Evolutionary conservation across 257 asterid species (phyloP).

Genomic region (Leonotis leonurus): DNA sequence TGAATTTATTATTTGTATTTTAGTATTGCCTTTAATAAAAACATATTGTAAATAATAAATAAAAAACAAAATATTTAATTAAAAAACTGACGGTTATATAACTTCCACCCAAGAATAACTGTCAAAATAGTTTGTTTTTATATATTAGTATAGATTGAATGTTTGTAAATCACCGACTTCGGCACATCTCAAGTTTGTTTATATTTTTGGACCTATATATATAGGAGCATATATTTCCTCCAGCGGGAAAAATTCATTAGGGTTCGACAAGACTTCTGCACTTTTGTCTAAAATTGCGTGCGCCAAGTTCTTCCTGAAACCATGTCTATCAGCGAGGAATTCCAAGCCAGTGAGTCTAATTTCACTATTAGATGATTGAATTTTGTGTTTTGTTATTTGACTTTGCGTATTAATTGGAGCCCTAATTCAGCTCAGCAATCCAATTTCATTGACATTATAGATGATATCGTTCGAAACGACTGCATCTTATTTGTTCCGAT

Average conservation of each 20-base stretch:
- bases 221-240: neutral
- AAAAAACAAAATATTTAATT: no score
- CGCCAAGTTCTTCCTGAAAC: neutral
- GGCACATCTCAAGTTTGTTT: no score
- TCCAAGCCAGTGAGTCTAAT: conserved; percentile 64
- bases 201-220: neutral
- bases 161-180: no score
- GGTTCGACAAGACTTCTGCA: conserved; percentile 8
- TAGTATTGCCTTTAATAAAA: no score
- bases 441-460: neutral
- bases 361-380: neutral
- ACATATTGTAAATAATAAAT: no score
- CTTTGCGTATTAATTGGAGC: conserved; percentile 3
- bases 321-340: conserved; percentile 82
- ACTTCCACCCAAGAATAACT: no score
- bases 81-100: no score
- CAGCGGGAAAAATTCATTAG: conserved; percentile 42
- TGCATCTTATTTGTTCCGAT: neutral
- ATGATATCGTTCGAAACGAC: neutral
- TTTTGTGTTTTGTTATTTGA: neutral
- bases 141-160: no score
- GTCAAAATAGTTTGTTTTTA: no score
- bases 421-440: conserved; percentile 15
- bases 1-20: no score
- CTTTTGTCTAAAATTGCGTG: neutral